Evolutionary conservation across 2,329 filamentous ascomycete species (phyloP).

Genomic region (Didymella keratinophila): DNA sequence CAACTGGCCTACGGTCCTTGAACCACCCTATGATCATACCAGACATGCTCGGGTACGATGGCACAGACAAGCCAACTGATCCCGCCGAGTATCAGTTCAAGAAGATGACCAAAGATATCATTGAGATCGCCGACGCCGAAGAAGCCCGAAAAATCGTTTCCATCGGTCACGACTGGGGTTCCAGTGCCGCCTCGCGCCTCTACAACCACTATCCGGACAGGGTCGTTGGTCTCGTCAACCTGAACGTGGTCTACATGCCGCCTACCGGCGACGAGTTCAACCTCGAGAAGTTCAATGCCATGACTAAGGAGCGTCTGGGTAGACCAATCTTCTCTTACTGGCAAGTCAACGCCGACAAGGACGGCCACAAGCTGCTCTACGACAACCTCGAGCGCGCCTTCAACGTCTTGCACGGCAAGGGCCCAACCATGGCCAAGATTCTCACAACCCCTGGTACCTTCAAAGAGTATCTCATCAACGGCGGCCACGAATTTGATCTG

Average conservation of each 20-base stretch:
- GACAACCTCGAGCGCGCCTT: constrained; percentile 52
- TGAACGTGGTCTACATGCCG: constrained; percentile 55
- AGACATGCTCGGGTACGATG: constrained; percentile 52
- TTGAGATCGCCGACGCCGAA: constrained; percentile 40
- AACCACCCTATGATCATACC: constrained; percentile 52
- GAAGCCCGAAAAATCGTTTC: constrained; percentile 44
- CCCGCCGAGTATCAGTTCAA: constrained; percentile 33
- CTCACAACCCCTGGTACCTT: constrained; percentile 51
- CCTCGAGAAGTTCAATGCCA: constrained; percentile 46
- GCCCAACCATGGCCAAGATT: constrained; percentile 45
- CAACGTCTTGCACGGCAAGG: constrained; percentile 45
- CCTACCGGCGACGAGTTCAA: constrained; percentile 49
- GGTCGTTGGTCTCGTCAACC: constrained; percentile 53
- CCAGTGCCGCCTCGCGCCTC: constrained; percentile 50
- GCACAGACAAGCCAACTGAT: constrained; percentile 45
- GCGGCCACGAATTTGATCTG: constrained; percentile 19
- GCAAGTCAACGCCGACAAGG: constrained; percentile 55
- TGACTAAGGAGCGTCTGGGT: constrained; percentile 48
- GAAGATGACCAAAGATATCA: constrained; percentile 34
- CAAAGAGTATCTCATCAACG: constrained; percentile 35
- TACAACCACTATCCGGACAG: constrained; percentile 54
- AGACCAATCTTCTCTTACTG: constrained; percentile 55
- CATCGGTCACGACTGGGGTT: constrained; percentile 62
- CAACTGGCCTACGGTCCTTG: constrained; percentile 51
- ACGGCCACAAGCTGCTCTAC: constrained; percentile 52